These are phyloP conservation scores for Tetrahymena thermophila DNA, from an alignment of 73 alveolate genomes.

Conservation along the genomic window DNA sequence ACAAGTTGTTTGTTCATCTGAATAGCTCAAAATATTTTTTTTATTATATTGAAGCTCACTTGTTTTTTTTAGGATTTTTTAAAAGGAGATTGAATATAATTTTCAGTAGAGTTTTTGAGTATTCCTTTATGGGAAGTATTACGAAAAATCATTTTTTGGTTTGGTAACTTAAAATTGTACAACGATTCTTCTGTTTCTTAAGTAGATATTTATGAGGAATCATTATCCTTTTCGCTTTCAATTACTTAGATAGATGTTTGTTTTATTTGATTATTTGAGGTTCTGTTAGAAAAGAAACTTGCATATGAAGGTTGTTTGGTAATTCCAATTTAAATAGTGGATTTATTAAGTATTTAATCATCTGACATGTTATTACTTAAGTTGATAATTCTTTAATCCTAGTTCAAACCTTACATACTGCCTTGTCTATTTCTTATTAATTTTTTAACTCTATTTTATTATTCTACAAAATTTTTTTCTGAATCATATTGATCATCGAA, in stretches of 20 bases:
- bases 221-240: background rate
- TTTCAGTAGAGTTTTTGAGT: background rate
- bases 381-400: background rate
- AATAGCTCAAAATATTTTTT: background rate
- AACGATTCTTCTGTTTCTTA: background rate
- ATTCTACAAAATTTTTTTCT: background rate
- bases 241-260: background rate
- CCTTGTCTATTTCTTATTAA: background rate
- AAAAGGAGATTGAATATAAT: background rate
- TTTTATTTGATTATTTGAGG: background rate
- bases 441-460: background rate
- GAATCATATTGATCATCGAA: background rate
- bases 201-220: background rate
- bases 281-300: background rate
- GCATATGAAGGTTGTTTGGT: background rate
- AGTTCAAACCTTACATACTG: background rate
- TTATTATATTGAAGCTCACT: background rate
- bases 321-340: background rate
- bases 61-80: background rate
- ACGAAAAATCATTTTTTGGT: background rate
- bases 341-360: background rate
- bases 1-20: background rate
- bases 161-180: background rate
- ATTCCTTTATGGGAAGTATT: background rate
- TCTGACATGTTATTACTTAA: background rate